A percentile compares a stretch with the other conserved stretches of the same genome.
Evolutionary conservation across 257 asterid genomes (phyloP).

Genomic region (Capsicum rhomboideum): DNA sequence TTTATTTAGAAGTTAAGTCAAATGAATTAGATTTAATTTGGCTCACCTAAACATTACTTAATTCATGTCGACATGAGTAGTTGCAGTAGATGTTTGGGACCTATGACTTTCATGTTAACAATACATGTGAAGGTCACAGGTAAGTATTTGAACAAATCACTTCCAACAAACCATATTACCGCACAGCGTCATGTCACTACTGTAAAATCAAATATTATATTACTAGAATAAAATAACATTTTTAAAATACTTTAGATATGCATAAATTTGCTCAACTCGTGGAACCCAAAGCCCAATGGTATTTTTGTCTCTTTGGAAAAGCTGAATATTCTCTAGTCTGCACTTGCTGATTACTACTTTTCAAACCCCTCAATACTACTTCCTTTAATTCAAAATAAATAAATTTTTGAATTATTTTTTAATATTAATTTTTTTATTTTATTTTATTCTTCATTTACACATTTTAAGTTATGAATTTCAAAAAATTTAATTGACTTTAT

Average conservation of each 20-base stretch:
- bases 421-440: no score
- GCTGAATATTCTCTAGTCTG: slow-evolving; percentile 78
- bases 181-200: not conserved
- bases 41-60: not conserved
- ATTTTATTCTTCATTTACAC: no score
- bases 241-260: not conserved
- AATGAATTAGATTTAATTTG: not conserved
- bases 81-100: not conserved
- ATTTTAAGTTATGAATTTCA: no score
- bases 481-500: no score
- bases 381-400: no score
- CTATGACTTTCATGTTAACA: not conserved
- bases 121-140: not conserved
- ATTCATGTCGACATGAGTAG: not conserved
- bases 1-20: not conserved
- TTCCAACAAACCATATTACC: not conserved
- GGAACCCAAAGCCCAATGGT: slow-evolving; percentile 45
- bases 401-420: no score
- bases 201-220: not conserved
- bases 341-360: slow-evolving; percentile 30
- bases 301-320: slow-evolving; percentile 84
- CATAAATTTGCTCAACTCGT: slow-evolving; percentile 37
- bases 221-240: not conserved
- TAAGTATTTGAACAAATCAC: not conserved
- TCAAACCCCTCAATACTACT: slow-evolving; percentile 2